Conservation (phyloP, 176 grass and related monocot genomes). For the Cenchrus purpureus region DNA sequence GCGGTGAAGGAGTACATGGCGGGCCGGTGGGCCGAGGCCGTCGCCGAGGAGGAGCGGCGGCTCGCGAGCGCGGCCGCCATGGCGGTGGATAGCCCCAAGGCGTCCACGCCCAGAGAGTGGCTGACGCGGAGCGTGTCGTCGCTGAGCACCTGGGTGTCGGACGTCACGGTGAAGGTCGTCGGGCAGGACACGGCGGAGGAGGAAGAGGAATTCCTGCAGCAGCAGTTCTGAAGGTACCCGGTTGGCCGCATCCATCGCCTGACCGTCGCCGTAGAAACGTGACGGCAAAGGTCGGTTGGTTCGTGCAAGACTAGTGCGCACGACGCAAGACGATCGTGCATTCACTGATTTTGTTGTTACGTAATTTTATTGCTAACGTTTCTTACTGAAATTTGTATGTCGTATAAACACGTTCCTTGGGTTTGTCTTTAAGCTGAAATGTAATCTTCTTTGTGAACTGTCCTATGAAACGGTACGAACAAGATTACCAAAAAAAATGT, state of each 20-base stretch:
- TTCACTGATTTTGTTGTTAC: not conserved
- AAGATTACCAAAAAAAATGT: too few species aligned
- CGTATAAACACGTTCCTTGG: not conserved
- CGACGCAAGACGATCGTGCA: not conserved
- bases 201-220: conserved; percentile 66
- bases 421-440: not conserved
- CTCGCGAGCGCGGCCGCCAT: not conserved
- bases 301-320: not conserved
- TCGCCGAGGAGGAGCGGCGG: conserved; percentile 57
- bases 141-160: conserved; percentile 56
- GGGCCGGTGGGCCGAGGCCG: conserved; percentile 43
- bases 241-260: too few species aligned
- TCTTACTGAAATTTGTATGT: not conserved
- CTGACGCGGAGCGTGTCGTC: conserved; percentile 66
- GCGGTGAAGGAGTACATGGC: conserved; percentile 74
- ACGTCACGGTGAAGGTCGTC: conserved; percentile 46
- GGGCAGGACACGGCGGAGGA: conserved; percentile 28
- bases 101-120: conserved; percentile 55
- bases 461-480: not conserved
- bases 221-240: conserved; percentile 49
- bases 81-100: conserved; percentile 42
- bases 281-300: not conserved
- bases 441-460: not conserved
- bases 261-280: not conserved
- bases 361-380: not conserved